Evolutionary conservation across 208 protist genomes (phyloP).

Genomic region (Acanthamoeba quina): DNA sequence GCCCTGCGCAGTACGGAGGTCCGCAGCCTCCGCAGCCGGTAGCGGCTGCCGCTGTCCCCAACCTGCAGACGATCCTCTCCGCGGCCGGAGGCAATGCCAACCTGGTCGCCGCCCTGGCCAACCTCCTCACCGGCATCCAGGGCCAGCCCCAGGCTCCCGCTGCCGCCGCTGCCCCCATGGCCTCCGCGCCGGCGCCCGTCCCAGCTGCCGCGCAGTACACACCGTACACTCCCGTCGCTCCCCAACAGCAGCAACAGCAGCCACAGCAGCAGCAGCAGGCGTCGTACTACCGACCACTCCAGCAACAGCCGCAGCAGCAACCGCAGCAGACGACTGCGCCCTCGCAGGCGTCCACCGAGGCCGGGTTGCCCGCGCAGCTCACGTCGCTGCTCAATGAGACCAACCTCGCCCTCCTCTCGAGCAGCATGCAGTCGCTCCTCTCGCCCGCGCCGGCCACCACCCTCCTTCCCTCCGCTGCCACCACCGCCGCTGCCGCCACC

Average conservation of each 20-base stretch:
- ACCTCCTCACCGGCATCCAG: background rate
- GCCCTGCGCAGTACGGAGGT: background rate
- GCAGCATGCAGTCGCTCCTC: slow-evolving; percentile 33
- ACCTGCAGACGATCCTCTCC: background rate
- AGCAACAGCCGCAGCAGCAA: background rate
- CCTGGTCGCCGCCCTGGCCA: slow-evolving; percentile 3
- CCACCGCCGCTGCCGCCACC: background rate
- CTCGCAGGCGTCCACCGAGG: background rate
- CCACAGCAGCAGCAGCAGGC: slow-evolving; percentile 21
- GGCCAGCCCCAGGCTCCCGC: background rate
- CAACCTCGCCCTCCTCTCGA: slow-evolving; percentile 53
- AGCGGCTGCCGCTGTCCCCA: background rate
- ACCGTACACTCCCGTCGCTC: background rate
- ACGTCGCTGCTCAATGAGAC: slow-evolving; percentile 39
- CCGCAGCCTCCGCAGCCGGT: background rate
- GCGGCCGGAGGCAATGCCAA: background rate
- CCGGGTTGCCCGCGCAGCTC: slow-evolving; percentile 23
- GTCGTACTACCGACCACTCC: background rate
- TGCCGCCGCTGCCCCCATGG: background rate
- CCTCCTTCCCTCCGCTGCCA: background rate
- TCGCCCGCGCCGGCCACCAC: background rate
- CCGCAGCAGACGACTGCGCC: background rate
- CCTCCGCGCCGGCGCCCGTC: background rate
- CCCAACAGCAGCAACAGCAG: slow-evolving; percentile 7
- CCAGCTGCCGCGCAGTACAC: background rate